Base-by-base conservation (phyloP, 305 asterid genomes). In the Vinca major region DNA sequence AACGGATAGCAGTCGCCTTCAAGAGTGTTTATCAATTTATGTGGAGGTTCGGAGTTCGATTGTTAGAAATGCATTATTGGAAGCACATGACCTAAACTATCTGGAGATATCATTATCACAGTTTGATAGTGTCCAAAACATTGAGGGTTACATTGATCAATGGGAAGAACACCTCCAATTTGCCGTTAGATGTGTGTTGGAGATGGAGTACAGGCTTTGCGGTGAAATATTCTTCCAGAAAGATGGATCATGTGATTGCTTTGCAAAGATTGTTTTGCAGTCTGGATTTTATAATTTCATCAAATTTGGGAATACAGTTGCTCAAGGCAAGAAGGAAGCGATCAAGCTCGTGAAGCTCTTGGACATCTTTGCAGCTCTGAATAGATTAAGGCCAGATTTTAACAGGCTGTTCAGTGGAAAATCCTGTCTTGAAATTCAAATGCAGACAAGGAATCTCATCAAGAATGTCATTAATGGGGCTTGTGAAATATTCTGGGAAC, bases 311-410 rank as follows among this genome's bases (percentile, higher is more conserved):
- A 67, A 68, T 74, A 66, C 69, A 11, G 66, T 92, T 49, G 72
- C 89, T 7, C 71, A 49, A 43, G 85, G 90, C 70, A 90, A 90
- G 87, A 90, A 87, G 57, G 97, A 92, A 73, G 98, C 97, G 62
- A 65, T 87, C 74, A 92, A 90, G 83, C 84, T 92, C 21, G 77
- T 90, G 79, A 85, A 78, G 73, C 74, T 92, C 68, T 72, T 92
- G 77, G 84, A 84, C 64, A 75, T 92, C 53, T 92, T 90, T 60
- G 80, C 89, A 65, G 80, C 90, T n/a, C 79, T 92, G 2, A 84
- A 87, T 78, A 87, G 69, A 65, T 75, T 90, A 20, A 78, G 98
- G 47, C 60, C 80, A 17, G 86, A 85, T 51, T 92, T 92, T 83
- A 92, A 92, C 76, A 80, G 84, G n/a, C 74, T 92, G 64, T 92